These are phyloP conservation scores for Xanthoconium purpureum DNA, from an alignment of 768 basidiomycete species.

Conservation along the genomic window DNA sequence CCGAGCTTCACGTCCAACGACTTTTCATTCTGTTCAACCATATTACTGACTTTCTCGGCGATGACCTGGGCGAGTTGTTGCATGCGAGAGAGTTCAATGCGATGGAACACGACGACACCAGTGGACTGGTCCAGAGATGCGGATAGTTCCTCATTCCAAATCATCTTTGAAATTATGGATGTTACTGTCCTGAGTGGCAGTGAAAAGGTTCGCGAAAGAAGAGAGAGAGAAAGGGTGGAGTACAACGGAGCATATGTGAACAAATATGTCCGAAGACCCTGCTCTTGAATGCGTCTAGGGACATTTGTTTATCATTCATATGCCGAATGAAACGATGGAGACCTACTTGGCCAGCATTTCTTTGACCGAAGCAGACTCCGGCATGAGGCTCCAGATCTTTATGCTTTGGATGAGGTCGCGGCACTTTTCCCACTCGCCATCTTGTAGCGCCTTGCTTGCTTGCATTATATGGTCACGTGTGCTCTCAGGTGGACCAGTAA, in stretches of 20 bases:
- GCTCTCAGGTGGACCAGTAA: constrained; percentile 97
- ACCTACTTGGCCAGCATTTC: constrained; percentile 91
- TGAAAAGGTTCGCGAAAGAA: constrained; percentile 86
- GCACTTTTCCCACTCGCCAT: constrained; percentile 96
- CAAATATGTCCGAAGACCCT: constrained; percentile 93
- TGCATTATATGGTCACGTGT: constrained; percentile 99
- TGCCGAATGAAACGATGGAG: not conserved
- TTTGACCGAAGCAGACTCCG: constrained; percentile 81
- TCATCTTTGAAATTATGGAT: constrained; percentile 91
- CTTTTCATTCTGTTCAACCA: constrained; percentile 95
- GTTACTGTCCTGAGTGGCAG: constrained; percentile 78
- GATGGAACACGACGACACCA: constrained; percentile 90
- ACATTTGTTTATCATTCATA: not conserved
- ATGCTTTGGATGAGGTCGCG: constrained; percentile 91
- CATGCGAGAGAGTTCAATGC: constrained; percentile 80
- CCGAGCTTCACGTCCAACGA: constrained; percentile 81
- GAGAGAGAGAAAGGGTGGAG: constrained; percentile 81
- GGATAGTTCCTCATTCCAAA: constrained; percentile 93
- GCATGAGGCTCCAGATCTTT: constrained; percentile 98
- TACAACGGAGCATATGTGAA: constrained; percentile 96
- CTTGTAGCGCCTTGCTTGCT: constrained; percentile 93
- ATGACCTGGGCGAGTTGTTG: constrained; percentile 89
- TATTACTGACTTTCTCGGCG: constrained; percentile 78
- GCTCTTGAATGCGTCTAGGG: constrained; percentile 94
- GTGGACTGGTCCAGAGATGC: constrained; percentile 92